Percentiles rank a stretch among this genome's conserved stretches.
These are phyloP conservation scores for Saccharomycopsis fodiens DNA, from an alignment of 805 yeast species.

Conservation along the genomic window DNA sequence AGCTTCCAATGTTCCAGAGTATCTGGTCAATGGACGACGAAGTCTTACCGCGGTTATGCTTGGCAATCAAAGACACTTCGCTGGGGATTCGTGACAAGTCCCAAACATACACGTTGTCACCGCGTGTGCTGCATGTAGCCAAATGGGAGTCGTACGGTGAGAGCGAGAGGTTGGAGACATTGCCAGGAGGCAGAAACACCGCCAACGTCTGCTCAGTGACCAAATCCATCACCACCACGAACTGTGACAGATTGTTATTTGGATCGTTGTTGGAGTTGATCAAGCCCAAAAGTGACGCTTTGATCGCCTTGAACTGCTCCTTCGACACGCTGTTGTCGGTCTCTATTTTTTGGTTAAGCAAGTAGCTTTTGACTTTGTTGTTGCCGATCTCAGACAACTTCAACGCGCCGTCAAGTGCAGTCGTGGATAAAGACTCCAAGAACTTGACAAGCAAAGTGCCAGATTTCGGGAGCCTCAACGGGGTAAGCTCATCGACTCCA, in stretches of 20 bases:
- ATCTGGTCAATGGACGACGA: constrained; percentile 44
- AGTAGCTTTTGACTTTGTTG: constrained; percentile 32
- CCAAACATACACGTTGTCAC: constrained; percentile 60
- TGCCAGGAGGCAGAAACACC: constrained; percentile 47
- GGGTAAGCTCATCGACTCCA: constrained; percentile 6
- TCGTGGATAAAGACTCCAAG: constrained; percentile 39
- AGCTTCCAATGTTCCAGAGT: constrained; percentile 43
- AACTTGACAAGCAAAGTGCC: constrained; percentile 23
- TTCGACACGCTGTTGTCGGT: neutral
- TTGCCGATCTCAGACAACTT: constrained; percentile 42
- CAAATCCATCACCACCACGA: constrained; percentile 43
- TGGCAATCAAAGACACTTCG: constrained; percentile 48
- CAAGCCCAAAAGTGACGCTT: constrained; percentile 2
- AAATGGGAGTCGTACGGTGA: constrained; percentile 55
- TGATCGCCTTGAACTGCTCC: constrained; percentile 4
- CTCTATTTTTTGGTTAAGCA: constrained; percentile 17
- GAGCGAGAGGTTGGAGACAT: constrained; percentile 46
- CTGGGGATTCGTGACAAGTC: constrained; percentile 46
- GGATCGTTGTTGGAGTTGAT: constrained; percentile 10
- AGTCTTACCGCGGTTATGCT: constrained; percentile 56
- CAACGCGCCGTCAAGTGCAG: constrained; percentile 45
- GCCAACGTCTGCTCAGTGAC: constrained; percentile 31
- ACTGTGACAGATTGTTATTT: constrained; percentile 22
- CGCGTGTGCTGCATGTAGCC: constrained; percentile 46
- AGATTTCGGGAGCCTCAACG: constrained; percentile 12